Evolutionary conservation across 352 stramenopile species (phyloP).

Genomic region (Pythium plurisporium): DNA sequence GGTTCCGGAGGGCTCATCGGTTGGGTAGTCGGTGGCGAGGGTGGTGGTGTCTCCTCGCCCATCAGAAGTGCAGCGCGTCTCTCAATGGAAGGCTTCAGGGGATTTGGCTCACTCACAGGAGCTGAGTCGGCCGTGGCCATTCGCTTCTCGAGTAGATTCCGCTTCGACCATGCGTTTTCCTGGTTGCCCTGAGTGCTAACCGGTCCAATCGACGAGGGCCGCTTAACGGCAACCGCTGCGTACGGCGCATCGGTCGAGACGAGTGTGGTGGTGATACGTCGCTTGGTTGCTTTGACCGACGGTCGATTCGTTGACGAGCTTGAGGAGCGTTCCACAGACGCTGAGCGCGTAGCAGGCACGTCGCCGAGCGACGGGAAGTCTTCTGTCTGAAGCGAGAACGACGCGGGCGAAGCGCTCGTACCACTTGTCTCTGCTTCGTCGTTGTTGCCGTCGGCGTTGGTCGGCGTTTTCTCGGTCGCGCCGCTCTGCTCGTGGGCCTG

Average conservation of each 20-base stretch:
- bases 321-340: not conserved
- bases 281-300: constrained; percentile 6
- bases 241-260: constrained; percentile 10
- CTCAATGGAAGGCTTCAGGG: not conserved
- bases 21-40: not conserved
- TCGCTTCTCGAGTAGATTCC: constrained; percentile 41
- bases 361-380: constrained; percentile 18
- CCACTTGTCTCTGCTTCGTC: not conserved
- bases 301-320: not conserved
- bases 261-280: constrained; percentile 21
- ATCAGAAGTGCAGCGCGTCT: not conserved
- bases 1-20: too few relatives aligned
- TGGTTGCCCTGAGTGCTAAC: not conserved
- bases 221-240: constrained; percentile 7
- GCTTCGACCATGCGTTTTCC: constrained; percentile 33
- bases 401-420: too few relatives aligned
- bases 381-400: constrained; percentile 1
- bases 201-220: not conserved
- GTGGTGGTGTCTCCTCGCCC: not conserved
- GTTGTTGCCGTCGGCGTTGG: not conserved
- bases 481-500: constrained; percentile 11
- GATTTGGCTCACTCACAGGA: not conserved
- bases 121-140: constrained; percentile 16
- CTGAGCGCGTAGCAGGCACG: not conserved
- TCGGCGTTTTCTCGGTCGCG: not conserved